Evolutionary conservation across 768 basidiomycete species (phyloP), one percentile per base, ranked within the genome.

Genomic region (Asterophora lycoperdoides): DNA sequence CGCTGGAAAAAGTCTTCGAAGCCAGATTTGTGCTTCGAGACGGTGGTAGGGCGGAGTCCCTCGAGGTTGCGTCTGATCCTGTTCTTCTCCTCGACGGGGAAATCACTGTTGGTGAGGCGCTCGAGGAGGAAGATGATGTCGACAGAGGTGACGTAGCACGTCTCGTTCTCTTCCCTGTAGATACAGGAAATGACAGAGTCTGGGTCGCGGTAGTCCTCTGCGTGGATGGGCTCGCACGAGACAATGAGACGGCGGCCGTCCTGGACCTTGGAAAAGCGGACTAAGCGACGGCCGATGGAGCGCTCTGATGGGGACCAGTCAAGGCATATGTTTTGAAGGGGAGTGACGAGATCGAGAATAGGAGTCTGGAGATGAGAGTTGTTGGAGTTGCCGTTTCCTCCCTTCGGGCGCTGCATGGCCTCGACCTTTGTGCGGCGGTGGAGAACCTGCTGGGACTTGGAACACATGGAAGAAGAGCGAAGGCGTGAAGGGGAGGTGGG

Each of bases 41-140:
- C 83, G 1, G 94, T 96, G 46, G 81, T 86, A 1, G 95, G 95
- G 44, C 84, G 78, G 61, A 96, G 86, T 19, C 89, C 91, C 65
- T 99, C 94, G 26, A 99, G 73, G 66, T 98, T 98, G 48, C 94
- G 79, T 53, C 95, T 76, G 58, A 97, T 95, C 44, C 95, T 77
- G 60, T 97, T 97, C 77, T 95, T 97, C 75, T 97, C 95, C 67
- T 96, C 93, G 41, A 96, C 88, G 26, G 84, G 84, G 61, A 96
- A 94, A 42, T 86, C 76, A 37, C 86, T 90, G 54, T 83, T 83
- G 34, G 77, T 77, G 39, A 80, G 72, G 2, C 78, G 77, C 69
- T 97, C 92, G 45, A 98, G 80, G 26, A 98, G 78, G 64, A 86
- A 90, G 60, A 98, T 93, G 66, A 95, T 85, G 64, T 98, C 95